Base-by-base conservation (phyloP, 768 basidiomycete genomes). In the Leccinum truebloodii region DNA sequence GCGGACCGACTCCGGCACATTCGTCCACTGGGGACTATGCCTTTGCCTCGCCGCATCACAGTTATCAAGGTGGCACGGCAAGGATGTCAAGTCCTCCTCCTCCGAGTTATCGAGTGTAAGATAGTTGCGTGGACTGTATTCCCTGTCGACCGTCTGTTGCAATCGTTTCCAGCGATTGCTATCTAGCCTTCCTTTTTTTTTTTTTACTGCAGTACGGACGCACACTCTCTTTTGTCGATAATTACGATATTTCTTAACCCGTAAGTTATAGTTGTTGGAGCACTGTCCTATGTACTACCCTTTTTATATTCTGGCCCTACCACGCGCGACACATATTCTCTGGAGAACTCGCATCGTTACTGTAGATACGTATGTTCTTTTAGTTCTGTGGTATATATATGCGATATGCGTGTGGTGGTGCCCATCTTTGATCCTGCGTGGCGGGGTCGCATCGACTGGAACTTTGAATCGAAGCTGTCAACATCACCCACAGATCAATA, bases 221-320 rank as follows among this genome's bases (percentile, higher is more conserved):
- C 54, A 63, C 62, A 22, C 57, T 59, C 59, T 35, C 58, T 63
- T 50, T 35, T 62, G 61, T 61, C 26, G 20, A 57, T 32, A 32
- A 51, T 48, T 18, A 20, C n/a, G 35, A 52, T 54, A 61, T 51
- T 59, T 49, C 53, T n/a, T 58, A 50, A 35, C 54, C 50, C 48
- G 34, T 72, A 70, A 72, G 14, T 72, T 72, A 71, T 71, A 39
- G 54, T 60, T 46, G 8, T 57, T 28, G 60, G 58, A 63, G 46
- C 39, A 32, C 53, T 58, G 26, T 56, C 20, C 52, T 24, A 7
- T 71, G 70, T 71, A 71, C 54, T 59, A 61, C 61, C 41, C 44
- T 34, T 28, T 16, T 41, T 41, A 41, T 41, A 41, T 41, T n/a
- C 39, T 41, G 18, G 39, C 37, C 9, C 39, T n/a, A 41, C 18